Base-by-base conservation (phyloP, 2,329 filamentous ascomycete genomes). In the Calcarisporium arbuscula region DNA sequence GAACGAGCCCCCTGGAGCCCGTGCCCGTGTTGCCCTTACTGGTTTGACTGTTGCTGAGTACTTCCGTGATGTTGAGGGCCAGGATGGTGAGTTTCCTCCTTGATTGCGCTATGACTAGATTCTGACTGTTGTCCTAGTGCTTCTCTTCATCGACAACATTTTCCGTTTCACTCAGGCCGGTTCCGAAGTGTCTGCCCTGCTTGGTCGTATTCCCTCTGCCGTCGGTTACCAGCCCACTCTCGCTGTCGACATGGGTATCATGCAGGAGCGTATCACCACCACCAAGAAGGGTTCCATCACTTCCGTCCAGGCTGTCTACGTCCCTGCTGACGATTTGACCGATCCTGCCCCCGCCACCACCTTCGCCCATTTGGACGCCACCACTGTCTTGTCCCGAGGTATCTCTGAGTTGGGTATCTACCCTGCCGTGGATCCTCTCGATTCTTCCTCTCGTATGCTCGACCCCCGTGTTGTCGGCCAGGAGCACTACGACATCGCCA, bases 341-440 rank as follows among this genome's bases (percentile, higher is more conserved):
- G 92, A 98, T 75, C 92, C 92, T 73, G 92, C 92, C 54, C 92
- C 92, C 56, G 92, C 92, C 67, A 96, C 92, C 68, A 98, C 92
- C 68, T 98, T 98, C 72, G 92, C 92, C 67, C 92, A 98, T 72
- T 85, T 98, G 82, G 92, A 98, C 77, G 92, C 92, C 79, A 98
- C 92, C 70, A 98, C 92, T 82, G 92, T 96, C 67, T 78, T 98
- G 80, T 98, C 92, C 61, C 90, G 92, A 85, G 90, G 92, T 89
- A 98, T 98, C 68, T 96, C 92, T 52, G 92, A 98, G 80, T 78
- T 98, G 81, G 92, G 92, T 88, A 98, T 96, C 77, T 98, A 98
- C 81, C 92, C 92, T 58, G 92, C 92, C 60, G 92, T 98, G 78
- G 92, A 98, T 68, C 92, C 92, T 72, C 89, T 98, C 50, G 92